Conservation (phyloP, 345 rosid genomes). For the Camelina sativa region DNA sequence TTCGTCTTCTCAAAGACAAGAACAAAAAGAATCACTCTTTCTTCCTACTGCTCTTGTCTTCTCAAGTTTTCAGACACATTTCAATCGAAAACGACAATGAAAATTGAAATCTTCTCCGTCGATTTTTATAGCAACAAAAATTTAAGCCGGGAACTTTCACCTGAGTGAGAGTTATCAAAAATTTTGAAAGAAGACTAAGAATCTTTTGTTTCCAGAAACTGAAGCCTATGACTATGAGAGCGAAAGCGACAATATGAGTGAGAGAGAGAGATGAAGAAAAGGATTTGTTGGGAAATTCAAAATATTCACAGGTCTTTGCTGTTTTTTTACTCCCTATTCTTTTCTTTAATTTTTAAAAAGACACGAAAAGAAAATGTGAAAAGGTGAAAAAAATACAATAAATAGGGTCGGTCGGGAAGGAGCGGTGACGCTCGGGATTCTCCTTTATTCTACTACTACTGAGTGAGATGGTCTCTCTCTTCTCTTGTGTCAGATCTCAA, state of each 20-base stretch:
- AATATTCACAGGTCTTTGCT: neutral
- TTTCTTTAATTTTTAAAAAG: neutral
- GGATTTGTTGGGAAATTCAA: constrained; percentile 35
- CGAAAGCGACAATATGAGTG: too few species aligned
- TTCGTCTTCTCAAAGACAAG: neutral
- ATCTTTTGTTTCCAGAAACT: neutral
- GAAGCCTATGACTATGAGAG: neutral
- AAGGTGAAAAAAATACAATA: constrained; percentile 15
- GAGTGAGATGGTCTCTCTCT: neutral
- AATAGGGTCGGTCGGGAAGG: constrained; percentile 16
- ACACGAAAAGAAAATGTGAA: constrained; percentile 44
- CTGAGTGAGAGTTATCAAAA: too few species aligned
- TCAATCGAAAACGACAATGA: neutral
- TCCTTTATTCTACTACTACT: constrained; percentile 11
- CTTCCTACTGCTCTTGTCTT: neutral
- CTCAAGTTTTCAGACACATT: constrained; percentile 14
- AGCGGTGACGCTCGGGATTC: constrained; percentile 48
- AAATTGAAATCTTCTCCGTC: neutral
- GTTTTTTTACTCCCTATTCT: too few species aligned
- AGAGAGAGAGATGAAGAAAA: neutral
- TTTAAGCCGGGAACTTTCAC: neutral
- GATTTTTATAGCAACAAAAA: neutral
- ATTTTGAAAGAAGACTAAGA: constrained; percentile 10
- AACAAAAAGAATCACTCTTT: neutral
- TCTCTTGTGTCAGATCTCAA: too few species aligned